Evolutionary conservation across 176 grass and related monocot genomes (phyloP).

Genomic region (Zizania latifolia): DNA sequence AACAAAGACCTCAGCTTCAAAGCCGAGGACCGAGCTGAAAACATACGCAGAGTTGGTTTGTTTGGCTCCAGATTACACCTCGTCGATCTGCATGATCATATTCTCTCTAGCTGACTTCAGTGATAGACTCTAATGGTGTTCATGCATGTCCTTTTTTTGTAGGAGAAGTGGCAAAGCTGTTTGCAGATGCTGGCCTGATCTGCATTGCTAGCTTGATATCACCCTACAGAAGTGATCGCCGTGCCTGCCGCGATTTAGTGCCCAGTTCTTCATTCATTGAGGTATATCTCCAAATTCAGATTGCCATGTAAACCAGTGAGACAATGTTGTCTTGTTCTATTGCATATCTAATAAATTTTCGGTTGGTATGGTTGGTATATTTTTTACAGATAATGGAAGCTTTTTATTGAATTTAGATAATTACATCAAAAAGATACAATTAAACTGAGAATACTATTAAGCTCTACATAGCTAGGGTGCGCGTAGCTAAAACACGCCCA

Average conservation of each 20-base stretch:
- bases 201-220: slow-evolving; percentile 91
- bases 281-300: background rate
- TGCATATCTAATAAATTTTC: background rate
- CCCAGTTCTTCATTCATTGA: slow-evolving; percentile 58
- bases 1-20: slow-evolving; percentile 72
- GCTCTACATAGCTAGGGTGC: no score
- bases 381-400: no score
- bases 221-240: slow-evolving; percentile 65
- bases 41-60: slow-evolving; percentile 81
- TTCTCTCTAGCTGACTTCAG: background rate
- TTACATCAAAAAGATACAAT: no score
- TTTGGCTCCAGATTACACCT: background rate
- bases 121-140: background rate
- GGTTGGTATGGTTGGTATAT: no score
- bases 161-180: slow-evolving; percentile 90
- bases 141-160: background rate
- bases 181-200: slow-evolving; percentile 77
- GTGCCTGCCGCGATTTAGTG: slow-evolving; percentile 46
- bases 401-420: no score
- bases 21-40: slow-evolving; percentile 71
- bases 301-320: background rate
- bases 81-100: background rate
- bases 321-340: background rate
- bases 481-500: no score
- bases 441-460: no score